Evolutionary conservation across 116 monocot species (phyloP), one percentile per base, ranked within the genome.

Genomic region (Thalassia testudinum): DNA sequence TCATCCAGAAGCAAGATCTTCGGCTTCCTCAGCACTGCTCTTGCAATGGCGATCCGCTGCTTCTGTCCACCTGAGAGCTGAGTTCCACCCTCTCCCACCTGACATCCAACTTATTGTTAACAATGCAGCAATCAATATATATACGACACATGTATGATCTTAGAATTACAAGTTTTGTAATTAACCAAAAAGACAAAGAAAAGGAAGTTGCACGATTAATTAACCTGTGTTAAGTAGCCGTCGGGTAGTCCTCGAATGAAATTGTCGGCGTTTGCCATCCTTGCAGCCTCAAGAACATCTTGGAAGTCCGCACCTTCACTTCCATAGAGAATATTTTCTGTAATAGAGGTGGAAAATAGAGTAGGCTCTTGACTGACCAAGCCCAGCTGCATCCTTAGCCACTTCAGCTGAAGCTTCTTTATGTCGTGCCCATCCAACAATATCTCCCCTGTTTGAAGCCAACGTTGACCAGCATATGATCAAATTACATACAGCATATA

Each of bases 31-130:
- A 97, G 68, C 82, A 97, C 80, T 14, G 97, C 97, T n/a, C 97
- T 78, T 14, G 97, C 97, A 57, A 97, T 97, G 23, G 97, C 97
- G 58, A 97, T 85, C 47, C 97, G 56, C 53, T 97, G 97, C 59
- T 97, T 97, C 63, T 97, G 97, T 20, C 97, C 97, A 52, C 97
- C 97, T 52, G 97, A 97, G 1, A 97, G 75, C 58, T 97, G 97
- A 25, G 88, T 68, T n/a, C 97, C 97, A 27, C 97, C 54, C 64
- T 97, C 97, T 50, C 97, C 97, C 5, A 77, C 97, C 95, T 93
- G 57, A 34, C 30, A 34, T 5, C 10, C 30, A 34, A 34, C n/a
- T n/a, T n/a, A n/a, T n/a, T n/a, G n/a, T n/a, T n/a, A n/a, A n/a
- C n/a, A n/a, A n/a, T n/a, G n/a, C n/a, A 34, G 10, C 6, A 34